A percentile compares a stretch with the other conserved stretches of the same genome.
Evolutionary conservation across 1,139 yeast genomes (phyloP).

Genomic region (Torulaspora globosa): DNA sequence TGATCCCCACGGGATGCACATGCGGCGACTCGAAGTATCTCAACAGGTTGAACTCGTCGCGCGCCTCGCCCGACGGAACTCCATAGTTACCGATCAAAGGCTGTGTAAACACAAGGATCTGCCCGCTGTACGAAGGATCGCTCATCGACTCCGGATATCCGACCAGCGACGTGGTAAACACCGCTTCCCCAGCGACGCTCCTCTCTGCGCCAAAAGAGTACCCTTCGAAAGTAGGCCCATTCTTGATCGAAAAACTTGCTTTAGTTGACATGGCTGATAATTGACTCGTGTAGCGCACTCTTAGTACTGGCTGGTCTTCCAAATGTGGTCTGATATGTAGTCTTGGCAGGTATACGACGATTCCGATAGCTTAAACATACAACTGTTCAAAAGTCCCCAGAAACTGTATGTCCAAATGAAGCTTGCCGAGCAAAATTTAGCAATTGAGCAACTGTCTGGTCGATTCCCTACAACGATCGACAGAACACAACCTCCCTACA

Average conservation of each 20-base stretch:
- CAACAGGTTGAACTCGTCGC: constrained; percentile 78
- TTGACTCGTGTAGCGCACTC: constrained; percentile 13
- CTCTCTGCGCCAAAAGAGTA: constrained; percentile 92
- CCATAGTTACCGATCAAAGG: constrained; percentile 98
- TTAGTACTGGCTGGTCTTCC: constrained; percentile 44
- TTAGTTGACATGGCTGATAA: constrained; percentile 41
- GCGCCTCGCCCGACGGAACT: constrained; percentile 78
- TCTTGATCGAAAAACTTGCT: constrained; percentile 86
- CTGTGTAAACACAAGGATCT: constrained; percentile 92
- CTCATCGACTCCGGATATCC: constrained; percentile 99
- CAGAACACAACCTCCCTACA: neutral
- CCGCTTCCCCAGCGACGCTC: constrained; percentile 93
- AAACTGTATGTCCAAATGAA: too few species aligned
- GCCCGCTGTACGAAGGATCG: constrained; percentile 95
- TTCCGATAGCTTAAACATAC: constrained; percentile 33
- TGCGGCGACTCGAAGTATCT: constrained; percentile 89
- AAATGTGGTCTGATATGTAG: constrained; percentile 48
- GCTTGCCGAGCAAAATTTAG: too few species aligned
- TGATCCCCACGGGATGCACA: constrained; percentile 92
- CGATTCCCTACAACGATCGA: neutral
- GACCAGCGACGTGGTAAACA: constrained; percentile 92
- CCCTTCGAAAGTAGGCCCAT: constrained; percentile 92
- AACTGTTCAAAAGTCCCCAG: constrained; percentile 9
- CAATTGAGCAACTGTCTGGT: neutral
- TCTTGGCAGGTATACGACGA: constrained; percentile 41